Base-by-base conservation (phyloP, 192 early-diverging fungal species). In the Backusella parvicylindrica region DNA sequence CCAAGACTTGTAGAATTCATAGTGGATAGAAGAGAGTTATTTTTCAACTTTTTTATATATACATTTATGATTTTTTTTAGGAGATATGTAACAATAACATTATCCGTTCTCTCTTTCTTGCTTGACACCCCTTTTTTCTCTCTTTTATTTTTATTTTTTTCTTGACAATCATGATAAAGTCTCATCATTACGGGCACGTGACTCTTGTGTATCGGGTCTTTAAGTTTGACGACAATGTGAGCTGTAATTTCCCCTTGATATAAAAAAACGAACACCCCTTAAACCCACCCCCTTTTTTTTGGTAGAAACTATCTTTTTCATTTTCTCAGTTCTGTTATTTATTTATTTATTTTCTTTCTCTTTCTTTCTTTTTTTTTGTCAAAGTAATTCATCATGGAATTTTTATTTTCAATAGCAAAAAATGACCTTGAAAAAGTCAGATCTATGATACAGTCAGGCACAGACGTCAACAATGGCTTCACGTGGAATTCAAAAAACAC, bases 381-480 rank as follows among this genome's bases (percentile, higher is more conserved):
- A 13, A 30, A 23, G 21, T 38, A 67, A 47, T n/a, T 47, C 6
- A 43, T 26, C 18, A 84, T 86, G 85, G 82, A 86, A 64, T 68
- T 86, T 47, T 69, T 83, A 38, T 76, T 80, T 23, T 76, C 82
- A 18, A 76, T 84, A 11, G 72, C 83, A 1, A 74, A 77, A 13
- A 84, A 86, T 70, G 78, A 86, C 16, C 49, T 84, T 13, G 78
- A 40, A 3, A 32, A 72, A 53, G 83, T 81, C 21, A 64, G 80
- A 36, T 72, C 79, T 9, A 71, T 86, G n/a, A 73, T 82, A 18
- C 73, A 81, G 35, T 60, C 72, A 3, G 85, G 83, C 23, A 75
- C 82, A 0, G 85, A 86, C 50, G 83, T 84, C 23, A 86, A 86
- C 63, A 72, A 76, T 21, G 75, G 80, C 2, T 80, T 86, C 37